phyloP scores from a whole-genome alignment of 148 eudicot genomes.

The Salicornia ramosissima region DNA sequence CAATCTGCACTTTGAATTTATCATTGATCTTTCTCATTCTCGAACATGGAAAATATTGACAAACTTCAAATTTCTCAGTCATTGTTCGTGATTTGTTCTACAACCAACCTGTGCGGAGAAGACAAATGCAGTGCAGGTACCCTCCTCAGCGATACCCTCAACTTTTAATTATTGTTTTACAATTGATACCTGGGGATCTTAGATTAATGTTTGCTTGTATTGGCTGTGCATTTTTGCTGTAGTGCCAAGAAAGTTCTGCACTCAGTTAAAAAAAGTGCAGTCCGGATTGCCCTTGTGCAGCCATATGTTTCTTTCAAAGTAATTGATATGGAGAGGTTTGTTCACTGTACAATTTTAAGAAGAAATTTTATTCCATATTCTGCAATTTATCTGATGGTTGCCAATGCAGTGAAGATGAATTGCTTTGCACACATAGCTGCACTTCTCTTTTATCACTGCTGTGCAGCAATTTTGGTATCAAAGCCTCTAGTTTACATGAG shows the following conservation, averaged over 20 bases:
- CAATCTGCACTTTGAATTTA: neutral
- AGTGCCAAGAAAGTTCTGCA: slow-evolving; percentile 82
- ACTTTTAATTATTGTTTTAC: neutral
- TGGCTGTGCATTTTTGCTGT: slow-evolving; percentile 13
- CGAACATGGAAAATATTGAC: neutral
- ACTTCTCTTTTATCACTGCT: slow-evolving; percentile 59
- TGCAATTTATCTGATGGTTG: slow-evolving; percentile 20
- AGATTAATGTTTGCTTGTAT: slow-evolving; percentile 5
- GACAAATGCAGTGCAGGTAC: slow-evolving; percentile 78
- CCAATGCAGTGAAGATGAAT: slow-evolving; percentile 61
- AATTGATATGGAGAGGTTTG: slow-evolving; percentile 73
- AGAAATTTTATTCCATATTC: slow-evolving; percentile 4
- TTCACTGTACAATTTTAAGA: slow-evolving; percentile 11
- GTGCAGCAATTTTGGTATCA: slow-evolving; percentile 57
- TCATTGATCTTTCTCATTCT: slow-evolving; percentile 3
- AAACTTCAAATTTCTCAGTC: slow-evolving; percentile 39
- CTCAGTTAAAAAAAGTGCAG: slow-evolving; percentile 55
- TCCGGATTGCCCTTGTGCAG: slow-evolving; percentile 71
- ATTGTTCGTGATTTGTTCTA: slow-evolving; percentile 82
- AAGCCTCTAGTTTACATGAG: slow-evolving; percentile 45
- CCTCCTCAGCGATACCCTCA: slow-evolving; percentile 1
- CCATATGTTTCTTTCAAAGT: slow-evolving; percentile 55
- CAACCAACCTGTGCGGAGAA: slow-evolving; percentile 96
- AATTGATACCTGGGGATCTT: slow-evolving; percentile 2
- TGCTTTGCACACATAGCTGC: slow-evolving; percentile 56